These are phyloP conservation scores for Tilletia caries DNA, from an alignment of 1,284 basidiomycete genomes.

Conservation along the genomic window DNA sequence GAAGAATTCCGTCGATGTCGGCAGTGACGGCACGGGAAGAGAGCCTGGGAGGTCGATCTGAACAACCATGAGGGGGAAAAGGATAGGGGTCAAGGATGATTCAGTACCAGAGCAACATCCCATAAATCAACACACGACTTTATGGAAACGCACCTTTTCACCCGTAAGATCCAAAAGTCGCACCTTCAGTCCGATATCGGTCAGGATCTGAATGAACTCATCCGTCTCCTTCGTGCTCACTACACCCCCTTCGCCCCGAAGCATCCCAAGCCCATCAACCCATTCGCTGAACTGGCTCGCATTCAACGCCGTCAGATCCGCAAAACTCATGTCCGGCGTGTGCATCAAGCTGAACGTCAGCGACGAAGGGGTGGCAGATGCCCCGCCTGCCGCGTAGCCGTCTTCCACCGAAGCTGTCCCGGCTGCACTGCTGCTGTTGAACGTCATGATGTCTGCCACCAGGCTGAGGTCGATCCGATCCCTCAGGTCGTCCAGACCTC, in stretches of 20 bases:
- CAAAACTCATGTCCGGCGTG: conserved; percentile 59
- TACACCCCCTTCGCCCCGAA: conserved; percentile 40
- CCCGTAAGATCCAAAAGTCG: conserved; percentile 65
- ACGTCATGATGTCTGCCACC: conserved; percentile 44
- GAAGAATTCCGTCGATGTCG: conserved; percentile 44
- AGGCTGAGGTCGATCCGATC: conserved; percentile 60
- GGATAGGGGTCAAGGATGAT: conserved; percentile 5
- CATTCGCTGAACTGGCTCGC: conserved; percentile 85
- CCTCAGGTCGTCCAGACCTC: conserved; percentile 77
- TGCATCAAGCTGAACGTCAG: conserved; percentile 36
- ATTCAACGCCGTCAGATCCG: conserved; percentile 82
- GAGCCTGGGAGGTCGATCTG: conserved; percentile 38
- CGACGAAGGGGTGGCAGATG: conserved; percentile 5
- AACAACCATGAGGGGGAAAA: no score
- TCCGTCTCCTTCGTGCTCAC: conserved; percentile 46
- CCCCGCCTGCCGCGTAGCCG: background rate
- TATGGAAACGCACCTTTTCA: conserved; percentile 18
- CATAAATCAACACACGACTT: background rate
- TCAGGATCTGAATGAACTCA: conserved; percentile 59
- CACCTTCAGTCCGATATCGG: conserved; percentile 90
- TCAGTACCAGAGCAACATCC: no score
- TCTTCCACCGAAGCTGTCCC: background rate
- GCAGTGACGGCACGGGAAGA: conserved; percentile 33
- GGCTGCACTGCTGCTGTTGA: background rate
- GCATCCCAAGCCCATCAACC: conserved; percentile 89